Percentiles rank a stretch among this genome's conserved stretches.
Conservation (phyloP, 1,284 basidiomycete genomes). For the Ceratobasidium papillatum region DNA sequence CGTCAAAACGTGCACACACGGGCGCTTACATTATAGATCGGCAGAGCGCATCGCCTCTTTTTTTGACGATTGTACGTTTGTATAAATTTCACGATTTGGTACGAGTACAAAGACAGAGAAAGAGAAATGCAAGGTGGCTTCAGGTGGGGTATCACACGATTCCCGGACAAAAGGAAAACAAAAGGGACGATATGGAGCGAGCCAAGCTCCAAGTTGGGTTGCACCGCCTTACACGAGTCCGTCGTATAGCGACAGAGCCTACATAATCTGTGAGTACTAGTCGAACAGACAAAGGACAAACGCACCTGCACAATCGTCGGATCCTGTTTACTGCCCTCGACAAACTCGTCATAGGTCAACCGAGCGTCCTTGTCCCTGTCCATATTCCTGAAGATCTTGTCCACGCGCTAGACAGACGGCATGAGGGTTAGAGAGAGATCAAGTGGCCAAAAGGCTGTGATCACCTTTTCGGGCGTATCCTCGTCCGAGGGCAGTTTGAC, state of each 20-base stretch:
- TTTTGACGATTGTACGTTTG: neutral
- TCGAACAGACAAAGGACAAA: conserved; percentile 25
- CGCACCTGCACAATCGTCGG: conserved; percentile 95
- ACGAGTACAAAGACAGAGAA: conserved; percentile 4
- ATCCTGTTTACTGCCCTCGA: conserved; percentile 96
- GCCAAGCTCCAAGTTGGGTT: neutral
- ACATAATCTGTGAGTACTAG: neutral
- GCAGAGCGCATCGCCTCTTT: neutral
- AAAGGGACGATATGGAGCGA: neutral
- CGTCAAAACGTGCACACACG: conserved; percentile 1
- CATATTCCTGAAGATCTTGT: conserved; percentile 96
- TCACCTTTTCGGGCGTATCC: conserved; percentile 97
- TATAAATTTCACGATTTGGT: neutral
- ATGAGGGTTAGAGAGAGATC: neutral
- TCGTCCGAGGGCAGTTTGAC: conserved; percentile 97
- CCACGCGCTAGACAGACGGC: conserved; percentile 76
- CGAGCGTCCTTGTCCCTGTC: conserved; percentile 89
- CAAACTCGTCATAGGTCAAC: conserved; percentile 94
- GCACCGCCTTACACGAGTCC: conserved; percentile 55
- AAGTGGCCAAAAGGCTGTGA: neutral
- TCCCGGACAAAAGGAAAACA: neutral
- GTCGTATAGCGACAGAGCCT: conserved; percentile 62
- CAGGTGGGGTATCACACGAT: conserved; percentile 8
- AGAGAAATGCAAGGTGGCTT: neutral
- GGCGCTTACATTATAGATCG: neutral